phyloP scores from a whole-genome alignment of 2,329 filamentous ascomycete species.

The Huntiella decipiens region DNA sequence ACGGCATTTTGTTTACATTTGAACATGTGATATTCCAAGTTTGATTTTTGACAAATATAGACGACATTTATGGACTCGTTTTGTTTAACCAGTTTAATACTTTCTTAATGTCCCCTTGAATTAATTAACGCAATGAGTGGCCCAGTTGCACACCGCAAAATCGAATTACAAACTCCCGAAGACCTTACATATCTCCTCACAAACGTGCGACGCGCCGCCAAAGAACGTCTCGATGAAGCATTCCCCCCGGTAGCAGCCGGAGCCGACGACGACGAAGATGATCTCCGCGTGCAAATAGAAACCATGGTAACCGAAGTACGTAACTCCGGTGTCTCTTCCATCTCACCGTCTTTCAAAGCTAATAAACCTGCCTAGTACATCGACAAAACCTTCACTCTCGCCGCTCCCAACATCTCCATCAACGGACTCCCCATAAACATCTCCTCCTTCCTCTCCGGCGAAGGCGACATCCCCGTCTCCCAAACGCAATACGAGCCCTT shows the following conservation, averaged over 20 bases:
- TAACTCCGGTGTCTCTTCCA: background rate
- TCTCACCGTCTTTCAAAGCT: background rate
- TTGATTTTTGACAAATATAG: too few species aligned
- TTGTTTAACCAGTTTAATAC: too few species aligned
- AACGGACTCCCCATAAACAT: conserved; percentile 37
- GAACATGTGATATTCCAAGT: too few species aligned
- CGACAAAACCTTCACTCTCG: conserved; percentile 36
- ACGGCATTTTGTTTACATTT: too few species aligned
- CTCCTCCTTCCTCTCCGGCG: conserved; percentile 18
- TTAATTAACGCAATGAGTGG: conserved; percentile 17
- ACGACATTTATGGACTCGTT: too few species aligned
- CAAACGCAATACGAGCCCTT: conserved; percentile 37
- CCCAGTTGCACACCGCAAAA: conserved; percentile 42
- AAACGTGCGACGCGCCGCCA: conserved; percentile 50
- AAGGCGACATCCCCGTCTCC: conserved; percentile 13
- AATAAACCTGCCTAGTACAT: conserved; percentile 31
- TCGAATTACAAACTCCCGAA: conserved; percentile 60
- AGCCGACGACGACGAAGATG: conserved; percentile 28
- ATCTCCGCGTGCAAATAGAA: conserved; percentile 39
- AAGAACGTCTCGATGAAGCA: conserved; percentile 45
- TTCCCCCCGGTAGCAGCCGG: conserved; percentile 39
- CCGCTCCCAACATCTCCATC: conserved; percentile 40
- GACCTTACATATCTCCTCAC: conserved; percentile 52
- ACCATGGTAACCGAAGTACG: conserved; percentile 38
- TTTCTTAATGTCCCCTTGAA: too few species aligned